A percentile compares a stretch with the other conserved stretches of the same genome.
Conservation (phyloP, 495 filamentous ascomycete species). For the Rusavskia elegans region DNA sequence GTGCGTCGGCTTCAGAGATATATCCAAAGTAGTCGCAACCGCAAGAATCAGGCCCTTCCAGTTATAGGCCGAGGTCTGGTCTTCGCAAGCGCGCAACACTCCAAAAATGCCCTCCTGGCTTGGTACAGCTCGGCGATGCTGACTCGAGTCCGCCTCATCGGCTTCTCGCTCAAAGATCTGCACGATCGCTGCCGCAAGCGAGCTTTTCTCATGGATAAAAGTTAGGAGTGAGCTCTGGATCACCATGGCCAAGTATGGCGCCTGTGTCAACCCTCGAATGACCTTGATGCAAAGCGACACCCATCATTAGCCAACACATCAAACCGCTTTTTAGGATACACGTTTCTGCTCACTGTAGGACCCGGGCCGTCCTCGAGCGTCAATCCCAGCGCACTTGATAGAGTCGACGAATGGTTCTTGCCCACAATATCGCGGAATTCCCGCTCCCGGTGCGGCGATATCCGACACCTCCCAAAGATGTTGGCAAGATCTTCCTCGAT, state of each 20-base stretch:
- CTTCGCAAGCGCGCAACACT: background rate
- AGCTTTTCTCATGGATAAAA: background rate
- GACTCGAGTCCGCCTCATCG: background rate
- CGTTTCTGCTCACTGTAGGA: background rate
- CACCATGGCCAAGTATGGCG: background rate
- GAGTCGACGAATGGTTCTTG: background rate
- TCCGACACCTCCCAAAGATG: conserved; percentile 4
- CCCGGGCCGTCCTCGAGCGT: background rate
- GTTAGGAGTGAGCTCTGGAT: background rate
- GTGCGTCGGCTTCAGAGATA: background rate
- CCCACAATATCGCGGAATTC: too few relatives aligned
- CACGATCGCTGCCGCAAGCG: background rate
- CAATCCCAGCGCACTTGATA: background rate
- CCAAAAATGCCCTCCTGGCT: background rate
- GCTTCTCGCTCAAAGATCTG: background rate
- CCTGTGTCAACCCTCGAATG: background rate
- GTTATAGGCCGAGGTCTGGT: background rate
- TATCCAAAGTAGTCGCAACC: background rate
- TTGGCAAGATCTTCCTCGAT: conserved; percentile 7
- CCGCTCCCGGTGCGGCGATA: background rate
- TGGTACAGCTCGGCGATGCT: background rate
- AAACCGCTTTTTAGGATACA: too few relatives aligned
- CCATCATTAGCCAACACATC: too few relatives aligned
- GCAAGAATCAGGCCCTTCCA: background rate
- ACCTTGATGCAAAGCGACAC: background rate